Percentiles rank a stretch among this genome's conserved stretches.
Evolutionary conservation across 2,329 filamentous ascomycete species (phyloP).

Genomic region (Fusarium begoniae): DNA sequence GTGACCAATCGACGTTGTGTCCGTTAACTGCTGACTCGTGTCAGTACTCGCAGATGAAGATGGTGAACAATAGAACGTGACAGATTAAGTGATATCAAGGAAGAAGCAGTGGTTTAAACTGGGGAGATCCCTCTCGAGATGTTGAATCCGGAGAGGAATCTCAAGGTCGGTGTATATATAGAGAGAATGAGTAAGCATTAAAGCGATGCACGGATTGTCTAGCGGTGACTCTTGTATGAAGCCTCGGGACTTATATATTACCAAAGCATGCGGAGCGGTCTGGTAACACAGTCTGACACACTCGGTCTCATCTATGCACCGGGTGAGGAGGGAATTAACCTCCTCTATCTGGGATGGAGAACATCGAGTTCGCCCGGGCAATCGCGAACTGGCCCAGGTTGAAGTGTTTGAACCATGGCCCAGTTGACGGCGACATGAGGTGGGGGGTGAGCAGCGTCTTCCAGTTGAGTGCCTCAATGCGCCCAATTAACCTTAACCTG

Average conservation of each 20-base stretch:
- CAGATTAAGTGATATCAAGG: neutral
- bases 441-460: neutral
- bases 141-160: neutral
- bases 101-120: neutral
- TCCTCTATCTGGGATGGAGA: neutral
- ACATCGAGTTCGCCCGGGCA: neutral
- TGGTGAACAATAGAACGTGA: neutral
- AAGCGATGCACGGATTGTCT: too few species aligned
- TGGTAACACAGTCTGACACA: neutral
- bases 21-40: rapidly evolving
- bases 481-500: neutral
- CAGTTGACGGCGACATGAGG: neutral
- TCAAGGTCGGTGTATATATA: neutral
- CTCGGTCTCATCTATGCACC: neutral
- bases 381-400: neutral
- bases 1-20: neutral
- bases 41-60: neutral
- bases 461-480: neutral
- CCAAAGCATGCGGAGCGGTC: neutral
- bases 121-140: neutral
- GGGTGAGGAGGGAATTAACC: neutral
- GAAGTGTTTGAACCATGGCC: neutral
- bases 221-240: neutral
- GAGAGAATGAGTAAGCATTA: neutral
- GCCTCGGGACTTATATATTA: neutral